Evolutionary conservation across 805 yeast species (phyloP), one percentile per base, ranked within the genome.

Genomic region (Groenewaldozyma tartarivorans): DNA sequence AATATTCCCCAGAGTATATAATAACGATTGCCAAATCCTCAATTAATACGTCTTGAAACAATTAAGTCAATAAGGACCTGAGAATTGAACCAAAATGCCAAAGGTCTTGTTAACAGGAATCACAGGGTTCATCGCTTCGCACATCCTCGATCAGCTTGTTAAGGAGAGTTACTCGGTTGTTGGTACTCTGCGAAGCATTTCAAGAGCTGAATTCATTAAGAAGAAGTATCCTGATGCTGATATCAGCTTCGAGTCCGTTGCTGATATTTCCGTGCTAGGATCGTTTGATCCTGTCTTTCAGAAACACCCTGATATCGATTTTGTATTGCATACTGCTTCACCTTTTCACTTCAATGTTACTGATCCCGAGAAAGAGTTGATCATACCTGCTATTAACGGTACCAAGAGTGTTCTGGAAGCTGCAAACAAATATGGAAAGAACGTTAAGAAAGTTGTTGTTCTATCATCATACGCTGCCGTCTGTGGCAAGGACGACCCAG

Each of bases 191-290:
- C 55, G 78, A 38, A 58, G 42, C 52, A 81, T 80, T 26, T 80
- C 77, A 58, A 52, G 62, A 46, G 70, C 76, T 3, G 75, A 73
- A 13, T 72, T 80, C 72, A 66, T 71, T 1, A 73, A 72, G 46
- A 43, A 61, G n/a, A 55, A 65, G 26, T 19, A 44, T 18, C 32
- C 54, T 1, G 58, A 74, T 35, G 45, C 55, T 20, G 52, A 46
- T 51, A 29, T 59, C 20, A 15, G 36, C 6, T 34, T 2, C 38
- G 60, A 43, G 20, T 43, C 53, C 32, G 63, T 60, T 11, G 44
- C 48, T 7, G 65, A 62, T 36, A 54, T 60, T 40, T 58, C 66
- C 15, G 67, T 66, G 11, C 54, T 45, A 7, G 64, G 64, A n/a
- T 72, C 75, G 0, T 73, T 72, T 47, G 72, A 70, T 45, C 53